Base-by-base conservation (phyloP, 1,284 basidiomycete species). In the Marasmius fiardii region DNA sequence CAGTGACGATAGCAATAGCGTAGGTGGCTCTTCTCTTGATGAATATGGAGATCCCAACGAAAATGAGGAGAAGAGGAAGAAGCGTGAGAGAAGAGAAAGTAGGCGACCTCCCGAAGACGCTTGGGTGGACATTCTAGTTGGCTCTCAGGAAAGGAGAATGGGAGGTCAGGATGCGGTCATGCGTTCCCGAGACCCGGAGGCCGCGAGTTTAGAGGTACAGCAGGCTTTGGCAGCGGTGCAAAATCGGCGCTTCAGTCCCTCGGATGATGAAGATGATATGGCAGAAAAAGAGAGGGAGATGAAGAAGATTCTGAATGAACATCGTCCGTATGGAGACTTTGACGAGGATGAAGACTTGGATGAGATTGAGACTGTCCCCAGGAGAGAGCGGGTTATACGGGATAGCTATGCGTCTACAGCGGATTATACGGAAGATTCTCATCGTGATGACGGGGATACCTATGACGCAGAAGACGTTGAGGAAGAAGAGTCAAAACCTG, bases 61-160 rank as follows among this genome's bases (percentile, higher is more conserved):
- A 62, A 63, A 64, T 37, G 64, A 63, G 8, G 61, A 59, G 1
- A 66, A 58, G 20, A 55, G 33, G 51, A 49, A 50, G n/a, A 54
- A 44, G 20, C 26, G 47, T 43, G 61, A 64, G 61, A 65, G 44
- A 64, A 62, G 12, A 60, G 62, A 5, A 62, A 71, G 33, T 70
- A 72, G 60, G 68, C 71, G 45, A 70, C 65, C 63, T 52, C 54
- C 81, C 76, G 73, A 83, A 56, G 88, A 90, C 65, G 86, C 86
- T 1, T 90, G 88, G 87, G 86, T 90, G 59, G 92, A 94, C 71
- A 93, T 94, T 44, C 74, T 93, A 4, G 89, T 94, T 10, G 86
- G 86, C 43, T 83, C 77, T 47, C 83, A 81, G 57, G 73, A 70
- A 20, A 71, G 86, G 43, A 69, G 86, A 45, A 76, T 91, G 71